Percentiles rank a stretch among this genome's conserved stretches.
phyloP scores from a whole-genome alignment of 805 yeast species.

The Teunomyces gatunensis region DNA sequence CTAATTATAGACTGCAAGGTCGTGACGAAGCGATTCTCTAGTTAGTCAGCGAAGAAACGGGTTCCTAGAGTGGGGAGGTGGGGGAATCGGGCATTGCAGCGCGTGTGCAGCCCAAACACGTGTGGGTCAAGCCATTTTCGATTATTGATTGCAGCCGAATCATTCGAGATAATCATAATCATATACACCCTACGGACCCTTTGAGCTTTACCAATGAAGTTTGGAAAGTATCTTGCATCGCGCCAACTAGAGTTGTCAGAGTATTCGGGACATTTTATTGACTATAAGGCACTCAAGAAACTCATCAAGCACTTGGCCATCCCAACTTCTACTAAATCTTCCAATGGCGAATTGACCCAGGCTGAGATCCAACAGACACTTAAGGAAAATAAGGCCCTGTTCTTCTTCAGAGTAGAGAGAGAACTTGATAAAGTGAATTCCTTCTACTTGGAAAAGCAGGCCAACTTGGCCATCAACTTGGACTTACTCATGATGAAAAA shows the following conservation, averaged over 20 bases:
- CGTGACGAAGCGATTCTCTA: no score
- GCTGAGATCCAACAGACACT: constrained; percentile 46
- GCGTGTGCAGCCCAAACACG: constrained; percentile 7
- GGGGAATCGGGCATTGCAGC: background rate
- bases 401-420: constrained; percentile 85
- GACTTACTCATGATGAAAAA: constrained; percentile 76
- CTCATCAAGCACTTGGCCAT: constrained; percentile 77
- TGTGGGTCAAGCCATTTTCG: constrained; percentile 1
- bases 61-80: background rate
- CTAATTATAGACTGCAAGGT: no score
- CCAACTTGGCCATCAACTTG: constrained; percentile 75
- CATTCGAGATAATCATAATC: background rate
- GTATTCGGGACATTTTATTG: constrained; percentile 88
- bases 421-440: constrained; percentile 93
- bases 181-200: background rate
- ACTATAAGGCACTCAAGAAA: constrained; percentile 91
- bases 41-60: no score
- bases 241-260: constrained; percentile 94
- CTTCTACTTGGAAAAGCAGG: constrained; percentile 89
- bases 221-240: constrained; percentile 92
- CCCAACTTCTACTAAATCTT: constrained; percentile 25
- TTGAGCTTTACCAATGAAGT: constrained; percentile 56
- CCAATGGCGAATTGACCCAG: constrained; percentile 11
- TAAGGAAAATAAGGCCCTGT: constrained; percentile 87
- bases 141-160: constrained; percentile 1